phyloP scores from a whole-genome alignment of 768 basidiomycete species.

The Lactarius psammicola region DNA sequence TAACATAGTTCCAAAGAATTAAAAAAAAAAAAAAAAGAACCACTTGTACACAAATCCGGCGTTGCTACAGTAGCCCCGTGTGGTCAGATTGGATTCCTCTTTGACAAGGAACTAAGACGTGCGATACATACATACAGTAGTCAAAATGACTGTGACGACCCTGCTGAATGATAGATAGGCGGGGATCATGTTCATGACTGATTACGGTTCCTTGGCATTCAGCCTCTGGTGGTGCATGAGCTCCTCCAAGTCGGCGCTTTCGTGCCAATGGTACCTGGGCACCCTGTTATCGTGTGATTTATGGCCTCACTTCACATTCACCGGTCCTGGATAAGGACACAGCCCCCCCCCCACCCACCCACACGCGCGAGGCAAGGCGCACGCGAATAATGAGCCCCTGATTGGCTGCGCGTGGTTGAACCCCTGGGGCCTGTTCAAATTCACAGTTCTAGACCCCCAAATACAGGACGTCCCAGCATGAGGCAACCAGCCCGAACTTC shows the following conservation, averaged over 20 bases:
- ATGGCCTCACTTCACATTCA: neutral
- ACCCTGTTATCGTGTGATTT: neutral
- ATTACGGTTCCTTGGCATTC: neutral
- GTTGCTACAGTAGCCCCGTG: too few species aligned
- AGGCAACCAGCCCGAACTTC: too few species aligned
- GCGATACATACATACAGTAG: neutral
- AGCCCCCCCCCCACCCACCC: neutral
- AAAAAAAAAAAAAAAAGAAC: too few species aligned
- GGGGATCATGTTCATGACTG: neutral
- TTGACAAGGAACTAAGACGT: neutral
- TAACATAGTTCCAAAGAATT: neutral
- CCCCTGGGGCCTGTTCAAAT: neutral
- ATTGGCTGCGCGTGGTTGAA: neutral
- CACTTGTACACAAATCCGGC: neutral
- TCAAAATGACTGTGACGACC: neutral
- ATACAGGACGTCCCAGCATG: neutral
- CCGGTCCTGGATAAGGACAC: neutral
- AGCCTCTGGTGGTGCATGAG: too few species aligned
- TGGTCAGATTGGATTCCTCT: neutral
- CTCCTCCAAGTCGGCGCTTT: neutral
- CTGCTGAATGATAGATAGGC: too few species aligned
- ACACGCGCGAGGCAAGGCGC: neutral
- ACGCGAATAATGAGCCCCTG: neutral
- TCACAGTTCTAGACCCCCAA: neutral
- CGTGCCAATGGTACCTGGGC: neutral